Percentiles rank a stretch among this genome's conserved stretches.
Conservation (phyloP, 768 basidiomycete species). For the Polyporus arcularius region DNA sequence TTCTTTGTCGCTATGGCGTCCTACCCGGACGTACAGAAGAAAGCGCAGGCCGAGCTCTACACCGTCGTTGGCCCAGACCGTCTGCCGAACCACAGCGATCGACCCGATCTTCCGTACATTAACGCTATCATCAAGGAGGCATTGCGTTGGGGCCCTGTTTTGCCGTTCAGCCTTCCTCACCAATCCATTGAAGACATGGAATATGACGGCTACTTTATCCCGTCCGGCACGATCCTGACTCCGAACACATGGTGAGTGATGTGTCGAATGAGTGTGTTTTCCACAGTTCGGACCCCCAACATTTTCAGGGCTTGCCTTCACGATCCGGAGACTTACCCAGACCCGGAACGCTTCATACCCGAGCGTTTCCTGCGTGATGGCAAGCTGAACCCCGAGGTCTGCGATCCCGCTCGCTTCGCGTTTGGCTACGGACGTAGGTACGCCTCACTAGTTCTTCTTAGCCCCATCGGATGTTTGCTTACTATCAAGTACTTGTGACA, state of each 20-base stretch:
- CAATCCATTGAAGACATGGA: constrained; percentile 38
- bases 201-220: constrained; percentile 40
- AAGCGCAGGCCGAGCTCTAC: constrained; percentile 20
- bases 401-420: neutral
- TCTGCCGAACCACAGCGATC: constrained; percentile 13
- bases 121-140: constrained; percentile 17
- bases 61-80: constrained; percentile 10
- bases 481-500: neutral
- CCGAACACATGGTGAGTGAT: constrained; percentile 11
- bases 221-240: constrained; percentile 26
- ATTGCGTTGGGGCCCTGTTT: constrained; percentile 9
- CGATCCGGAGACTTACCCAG: constrained; percentile 7
- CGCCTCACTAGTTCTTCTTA: neutral
- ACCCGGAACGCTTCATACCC: constrained; percentile 11
- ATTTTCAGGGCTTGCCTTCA: constrained; percentile 2
- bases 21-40: constrained; percentile 14
- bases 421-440: constrained; percentile 17
- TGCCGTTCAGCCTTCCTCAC: constrained; percentile 27
- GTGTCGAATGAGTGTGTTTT: neutral
- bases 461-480: neutral
- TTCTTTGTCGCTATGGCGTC: constrained; percentile 15
- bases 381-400: neutral
- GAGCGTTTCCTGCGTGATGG: constrained; percentile 16
- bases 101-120: constrained; percentile 14
- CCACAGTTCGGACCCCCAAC: neutral